These are phyloP conservation scores for Colletotrichum sp. DNA, from an alignment of 2,329 filamentous ascomycete species.

Conservation along the genomic window DNA sequence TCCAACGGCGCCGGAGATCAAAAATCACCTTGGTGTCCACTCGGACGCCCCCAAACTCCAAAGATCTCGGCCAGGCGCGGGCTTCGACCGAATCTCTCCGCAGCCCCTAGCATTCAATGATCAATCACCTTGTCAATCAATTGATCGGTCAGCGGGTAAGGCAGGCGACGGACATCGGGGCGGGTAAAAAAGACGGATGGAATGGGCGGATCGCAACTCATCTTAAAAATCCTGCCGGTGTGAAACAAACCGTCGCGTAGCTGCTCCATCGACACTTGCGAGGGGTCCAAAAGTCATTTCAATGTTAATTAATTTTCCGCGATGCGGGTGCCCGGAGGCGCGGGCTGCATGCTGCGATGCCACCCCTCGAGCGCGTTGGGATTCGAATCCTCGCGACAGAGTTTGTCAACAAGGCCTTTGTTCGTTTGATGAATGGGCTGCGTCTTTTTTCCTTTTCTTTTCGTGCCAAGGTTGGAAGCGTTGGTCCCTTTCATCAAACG, in stretches of 20 bases:
- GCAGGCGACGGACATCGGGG: neutral
- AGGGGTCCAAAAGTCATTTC: conserved; percentile 11
- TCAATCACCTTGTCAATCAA: neutral
- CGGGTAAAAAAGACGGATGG: neutral
- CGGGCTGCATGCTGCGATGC: neutral
- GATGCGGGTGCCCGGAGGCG: neutral
- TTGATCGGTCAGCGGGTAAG: neutral
- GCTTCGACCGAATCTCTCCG: conserved; percentile 8
- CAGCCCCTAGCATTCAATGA: neutral
- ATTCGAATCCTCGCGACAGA: neutral
- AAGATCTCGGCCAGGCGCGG: neutral
- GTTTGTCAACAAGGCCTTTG: neutral
- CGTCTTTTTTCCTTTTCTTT: neutral
- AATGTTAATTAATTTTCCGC: conserved; percentile 9
- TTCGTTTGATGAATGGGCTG: neutral
- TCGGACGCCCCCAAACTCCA: neutral
- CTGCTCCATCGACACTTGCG: neutral
- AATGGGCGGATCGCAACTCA: conserved; percentile 10
- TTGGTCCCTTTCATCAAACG: neutral
- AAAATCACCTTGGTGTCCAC: neutral
- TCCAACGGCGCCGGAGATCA: neutral
- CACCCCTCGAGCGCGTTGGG: neutral
- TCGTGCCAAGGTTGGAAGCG: neutral
- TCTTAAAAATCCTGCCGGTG: conserved; percentile 17
- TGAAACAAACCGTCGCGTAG: conserved; percentile 16